phyloP scores from a whole-genome alignment of 768 basidiomycete species.

The Mycena floridula region DNA sequence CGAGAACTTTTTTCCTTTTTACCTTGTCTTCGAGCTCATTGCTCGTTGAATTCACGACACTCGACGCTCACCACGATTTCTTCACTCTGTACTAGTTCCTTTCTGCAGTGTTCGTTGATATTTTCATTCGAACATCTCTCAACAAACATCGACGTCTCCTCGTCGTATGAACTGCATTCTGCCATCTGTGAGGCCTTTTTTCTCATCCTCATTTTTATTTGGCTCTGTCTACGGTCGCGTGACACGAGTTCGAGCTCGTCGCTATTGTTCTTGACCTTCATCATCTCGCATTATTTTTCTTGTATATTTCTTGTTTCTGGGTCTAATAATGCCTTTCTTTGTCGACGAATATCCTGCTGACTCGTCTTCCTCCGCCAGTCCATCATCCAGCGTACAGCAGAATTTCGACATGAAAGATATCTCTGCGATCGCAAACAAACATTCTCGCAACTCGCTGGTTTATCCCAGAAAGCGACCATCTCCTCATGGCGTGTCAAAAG shows the following conservation, averaged over 20 bases:
- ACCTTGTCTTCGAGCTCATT: constrained; percentile 13
- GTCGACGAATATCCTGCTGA: constrained; percentile 16
- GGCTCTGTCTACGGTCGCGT: too few species aligned
- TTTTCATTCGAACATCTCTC: too few species aligned
- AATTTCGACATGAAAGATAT: constrained; percentile 82
- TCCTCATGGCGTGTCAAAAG: constrained; percentile 70
- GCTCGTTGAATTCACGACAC: constrained; percentile 21
- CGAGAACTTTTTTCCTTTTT: constrained; percentile 13
- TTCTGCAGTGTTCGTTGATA: too few species aligned
- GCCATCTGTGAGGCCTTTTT: too few species aligned
- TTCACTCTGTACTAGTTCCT: constrained; percentile 19
- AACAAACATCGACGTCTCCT: too few species aligned
- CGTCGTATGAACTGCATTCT: too few species aligned
- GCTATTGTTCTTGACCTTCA: too few species aligned
- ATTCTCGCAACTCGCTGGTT: constrained; percentile 55
- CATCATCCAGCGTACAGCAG: too few species aligned
- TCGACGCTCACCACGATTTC: constrained; percentile 29
- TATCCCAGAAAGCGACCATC: constrained; percentile 87
- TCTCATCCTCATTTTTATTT: too few species aligned
- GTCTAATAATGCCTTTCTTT: constrained; percentile 15
- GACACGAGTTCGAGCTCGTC: too few species aligned
- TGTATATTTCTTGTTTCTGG: constrained; percentile 11
- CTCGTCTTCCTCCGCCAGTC: too few species aligned
- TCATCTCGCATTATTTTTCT: constrained; percentile 16
- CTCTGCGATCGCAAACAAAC: constrained; percentile 49